Conservation (phyloP, 805 yeast genomes). For the Teunomyces lycoperdinae region DNA sequence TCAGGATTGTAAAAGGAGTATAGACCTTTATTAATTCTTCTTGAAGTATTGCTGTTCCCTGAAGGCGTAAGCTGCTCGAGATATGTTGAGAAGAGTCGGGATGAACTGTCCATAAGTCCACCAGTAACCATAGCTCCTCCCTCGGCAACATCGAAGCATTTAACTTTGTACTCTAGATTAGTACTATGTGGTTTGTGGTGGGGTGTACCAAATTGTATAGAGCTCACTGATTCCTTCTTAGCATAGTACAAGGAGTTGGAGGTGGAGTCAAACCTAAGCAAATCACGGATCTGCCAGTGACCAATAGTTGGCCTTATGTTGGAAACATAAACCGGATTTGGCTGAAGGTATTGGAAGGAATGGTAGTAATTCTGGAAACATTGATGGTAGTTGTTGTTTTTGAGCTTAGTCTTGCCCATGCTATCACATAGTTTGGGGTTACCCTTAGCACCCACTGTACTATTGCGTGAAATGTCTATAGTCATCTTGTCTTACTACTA, state of each 20-base stretch:
- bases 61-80: constrained; percentile 20
- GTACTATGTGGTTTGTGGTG: constrained; percentile 18
- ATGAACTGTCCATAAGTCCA: constrained; percentile 44
- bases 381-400: constrained; percentile 10
- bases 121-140: constrained; percentile 51
- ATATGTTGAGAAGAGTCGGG: constrained; percentile 23
- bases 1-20: constrained; percentile 55
- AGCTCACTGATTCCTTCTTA: constrained; percentile 47
- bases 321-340: constrained; percentile 35
- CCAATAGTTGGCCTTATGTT: constrained; percentile 32
- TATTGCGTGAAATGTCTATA: constrained; percentile 1
- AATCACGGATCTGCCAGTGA: constrained; percentile 83
- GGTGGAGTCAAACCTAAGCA: constrained; percentile 50
- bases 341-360: constrained; percentile 34
- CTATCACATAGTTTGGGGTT: not conserved
- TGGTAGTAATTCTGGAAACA: constrained; percentile 46
- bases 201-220: constrained; percentile 3
- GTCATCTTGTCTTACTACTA: constrained; percentile 1
- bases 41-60: not conserved
- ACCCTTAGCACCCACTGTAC: not conserved
- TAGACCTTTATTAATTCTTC: constrained; percentile 49
- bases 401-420: not conserved
- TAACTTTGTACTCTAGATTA: constrained; percentile 62
- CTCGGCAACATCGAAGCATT: constrained; percentile 58
- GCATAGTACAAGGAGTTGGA: constrained; percentile 57